These are phyloP conservation scores for Grosmannia clavigera DNA, from an alignment of 2,329 filamentous ascomycete genomes.

Conservation along the genomic window DNA sequence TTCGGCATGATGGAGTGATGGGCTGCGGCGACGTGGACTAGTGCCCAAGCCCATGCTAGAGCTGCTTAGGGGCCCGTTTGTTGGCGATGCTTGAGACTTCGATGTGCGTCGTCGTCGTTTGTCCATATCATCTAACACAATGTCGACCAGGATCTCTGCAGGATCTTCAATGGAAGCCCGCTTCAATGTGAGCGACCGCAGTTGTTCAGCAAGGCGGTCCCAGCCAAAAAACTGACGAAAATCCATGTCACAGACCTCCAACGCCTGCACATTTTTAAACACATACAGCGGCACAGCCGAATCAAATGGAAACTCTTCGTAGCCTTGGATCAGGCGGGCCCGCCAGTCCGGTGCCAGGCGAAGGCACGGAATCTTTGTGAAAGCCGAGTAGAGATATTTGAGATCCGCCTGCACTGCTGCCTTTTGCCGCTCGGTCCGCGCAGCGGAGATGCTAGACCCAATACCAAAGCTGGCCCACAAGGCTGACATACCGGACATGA, in stretches of 20 bases:
- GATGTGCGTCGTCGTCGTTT: conserved; percentile 78
- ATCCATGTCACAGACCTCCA: conserved; percentile 92
- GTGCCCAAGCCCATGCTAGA: conserved; percentile 15
- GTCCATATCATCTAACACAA: conserved; percentile 94
- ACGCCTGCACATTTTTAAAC: conserved; percentile 90
- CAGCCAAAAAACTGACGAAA: conserved; percentile 96
- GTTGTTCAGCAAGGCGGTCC: conserved; percentile 85
- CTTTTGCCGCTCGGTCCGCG: conserved; percentile 83
- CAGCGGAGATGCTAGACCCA: conserved; percentile 62
- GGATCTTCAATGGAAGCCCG: conserved; percentile 81
- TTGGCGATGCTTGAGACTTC: conserved; percentile 72
- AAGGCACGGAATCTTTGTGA: conserved; percentile 93
- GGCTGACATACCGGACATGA: conserved; percentile 93
- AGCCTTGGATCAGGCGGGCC: conserved; percentile 78
- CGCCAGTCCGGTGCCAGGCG: conserved; percentile 86
- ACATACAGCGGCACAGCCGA: conserved; percentile 91
- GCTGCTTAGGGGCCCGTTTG: conserved; percentile 40
- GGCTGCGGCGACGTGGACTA: conserved; percentile 52
- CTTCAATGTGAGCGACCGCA: conserved; percentile 80
- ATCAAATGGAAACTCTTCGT: conserved; percentile 96
- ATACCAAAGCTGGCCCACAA: conserved; percentile 85
- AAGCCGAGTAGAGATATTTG: conserved; percentile 94
- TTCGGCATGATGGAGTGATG: conserved; percentile 51
- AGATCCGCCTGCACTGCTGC: conserved; percentile 73
- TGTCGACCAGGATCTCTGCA: conserved; percentile 77